Evolutionary conservation across 768 basidiomycete species (phyloP).

Genomic region (Naganishia antarctica): DNA sequence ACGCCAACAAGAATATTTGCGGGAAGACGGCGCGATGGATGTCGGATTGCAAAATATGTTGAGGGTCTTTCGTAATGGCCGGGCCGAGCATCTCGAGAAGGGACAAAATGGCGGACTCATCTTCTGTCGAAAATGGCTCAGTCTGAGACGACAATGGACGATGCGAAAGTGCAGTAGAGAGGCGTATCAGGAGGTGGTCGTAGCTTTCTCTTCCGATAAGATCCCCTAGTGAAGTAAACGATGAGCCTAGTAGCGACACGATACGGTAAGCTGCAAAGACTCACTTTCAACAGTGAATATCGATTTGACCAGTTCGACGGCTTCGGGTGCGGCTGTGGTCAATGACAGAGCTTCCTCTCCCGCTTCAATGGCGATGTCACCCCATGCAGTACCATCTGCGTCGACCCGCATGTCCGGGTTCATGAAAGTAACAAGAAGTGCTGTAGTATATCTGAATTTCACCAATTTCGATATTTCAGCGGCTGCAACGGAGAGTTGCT

Average conservation of each 20-base stretch:
- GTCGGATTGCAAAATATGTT: constrained; percentile 4
- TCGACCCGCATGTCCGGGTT: not conserved
- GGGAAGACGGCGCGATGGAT: constrained; percentile 6
- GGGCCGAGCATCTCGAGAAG: constrained; percentile 11
- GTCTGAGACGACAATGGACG: not conserved
- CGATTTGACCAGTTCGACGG: constrained; percentile 17
- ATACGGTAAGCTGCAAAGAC: not conserved
- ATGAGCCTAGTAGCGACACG: not conserved
- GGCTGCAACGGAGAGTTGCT: constrained; percentile 18
- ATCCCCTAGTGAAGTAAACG: not conserved
- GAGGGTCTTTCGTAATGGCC: not conserved
- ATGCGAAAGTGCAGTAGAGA: constrained; percentile 37
- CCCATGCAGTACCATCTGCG: constrained; percentile 29
- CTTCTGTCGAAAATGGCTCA: not conserved
- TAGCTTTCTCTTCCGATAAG: constrained; percentile 33
- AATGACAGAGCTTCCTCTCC: constrained; percentile 33
- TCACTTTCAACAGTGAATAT: constrained; percentile 13
- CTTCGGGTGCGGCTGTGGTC: constrained; percentile 10
- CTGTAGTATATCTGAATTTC: constrained; percentile 31
- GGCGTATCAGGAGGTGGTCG: constrained; percentile 37
- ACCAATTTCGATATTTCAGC: constrained; percentile 5
- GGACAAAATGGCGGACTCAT: not conserved
- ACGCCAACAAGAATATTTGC: constrained; percentile 2
- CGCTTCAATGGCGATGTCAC: constrained; percentile 37
- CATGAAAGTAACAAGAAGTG: constrained; percentile 20